Conservation (phyloP, 257 asterid species). For the Nyctanthes arbortristis region DNA sequence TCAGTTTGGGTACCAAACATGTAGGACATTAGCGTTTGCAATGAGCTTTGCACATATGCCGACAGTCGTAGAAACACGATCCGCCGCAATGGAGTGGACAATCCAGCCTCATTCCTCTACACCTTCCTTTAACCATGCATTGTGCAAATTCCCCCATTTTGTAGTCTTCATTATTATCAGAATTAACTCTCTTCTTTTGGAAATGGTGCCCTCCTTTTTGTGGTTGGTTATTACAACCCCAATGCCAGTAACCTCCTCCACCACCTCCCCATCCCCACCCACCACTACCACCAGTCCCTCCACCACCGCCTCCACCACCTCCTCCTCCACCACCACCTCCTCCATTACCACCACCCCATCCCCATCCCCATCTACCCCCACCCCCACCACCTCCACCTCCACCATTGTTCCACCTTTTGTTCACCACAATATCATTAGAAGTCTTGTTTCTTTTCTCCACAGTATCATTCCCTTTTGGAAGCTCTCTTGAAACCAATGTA, state of each 20-base stretch:
- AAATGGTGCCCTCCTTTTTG: slow-evolving; percentile 1
- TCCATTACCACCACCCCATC: slow-evolving; percentile 24
- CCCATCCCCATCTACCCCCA: not conserved
- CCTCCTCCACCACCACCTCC: slow-evolving; percentile 16
- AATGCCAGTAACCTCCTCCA: slow-evolving; percentile 48
- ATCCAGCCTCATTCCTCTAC: slow-evolving; percentile 46
- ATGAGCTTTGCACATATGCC: slow-evolving; percentile 57
- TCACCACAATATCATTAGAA: not conserved
- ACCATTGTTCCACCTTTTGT: slow-evolving; percentile 34
- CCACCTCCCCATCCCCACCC: slow-evolving; percentile 63
- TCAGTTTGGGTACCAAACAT: not conserved
- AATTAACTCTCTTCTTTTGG: slow-evolving; percentile 20
- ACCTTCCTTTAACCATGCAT: slow-evolving; percentile 48
- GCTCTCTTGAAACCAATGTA: not conserved
- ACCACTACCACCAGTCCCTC: slow-evolving; percentile 27
- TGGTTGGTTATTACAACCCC: slow-evolving; percentile 41
- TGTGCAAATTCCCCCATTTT: slow-evolving; percentile 49
- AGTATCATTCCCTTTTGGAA: too few species aligned
- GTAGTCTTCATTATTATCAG: slow-evolving; percentile 21
- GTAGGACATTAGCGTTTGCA: slow-evolving; percentile 29
- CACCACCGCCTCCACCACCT: slow-evolving; percentile 18
- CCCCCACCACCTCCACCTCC: slow-evolving; percentile 53
- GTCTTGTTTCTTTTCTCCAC: not conserved
- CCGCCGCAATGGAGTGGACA: slow-evolving; percentile 66
- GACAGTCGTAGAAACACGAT: slow-evolving; percentile 51